phyloP scores from a whole-genome alignment of 352 stramenopile species.

The Phytophthora palmivora region DNA sequence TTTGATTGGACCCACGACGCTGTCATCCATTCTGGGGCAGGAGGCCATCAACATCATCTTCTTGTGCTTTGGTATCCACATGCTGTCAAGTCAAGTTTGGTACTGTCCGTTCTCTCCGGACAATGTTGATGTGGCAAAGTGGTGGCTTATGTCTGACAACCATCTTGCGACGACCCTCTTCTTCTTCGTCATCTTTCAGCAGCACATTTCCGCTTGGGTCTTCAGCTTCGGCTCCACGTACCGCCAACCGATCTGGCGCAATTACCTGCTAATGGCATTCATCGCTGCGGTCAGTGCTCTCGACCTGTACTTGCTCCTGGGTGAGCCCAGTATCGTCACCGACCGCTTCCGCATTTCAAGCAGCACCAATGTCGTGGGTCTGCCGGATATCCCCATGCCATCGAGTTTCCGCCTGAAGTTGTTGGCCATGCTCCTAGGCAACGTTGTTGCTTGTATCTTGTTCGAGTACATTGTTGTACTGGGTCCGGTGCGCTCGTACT shows the following conservation, averaged over 20 bases:
- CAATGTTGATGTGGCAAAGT: constrained; percentile 45
- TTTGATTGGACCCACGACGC: too few species aligned
- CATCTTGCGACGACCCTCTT: constrained; percentile 42
- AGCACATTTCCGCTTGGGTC: constrained; percentile 38
- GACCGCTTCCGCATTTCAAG: constrained; percentile 61
- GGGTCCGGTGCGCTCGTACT: constrained; percentile 43
- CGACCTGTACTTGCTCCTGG: constrained; percentile 55
- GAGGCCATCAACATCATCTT: constrained; percentile 63
- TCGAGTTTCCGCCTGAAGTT: constrained; percentile 46
- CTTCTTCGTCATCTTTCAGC: constrained; percentile 42
- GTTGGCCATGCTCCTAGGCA: constrained; percentile 43
- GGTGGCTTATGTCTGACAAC: constrained; percentile 57
- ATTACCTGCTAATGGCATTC: constrained; percentile 45
- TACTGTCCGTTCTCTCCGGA: constrained; percentile 55
- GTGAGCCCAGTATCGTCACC: constrained; percentile 42
- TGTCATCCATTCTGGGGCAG: constrained; percentile 57
- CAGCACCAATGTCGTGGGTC: too few species aligned
- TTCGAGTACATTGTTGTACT: constrained; percentile 51
- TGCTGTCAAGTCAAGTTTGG: constrained; percentile 38
- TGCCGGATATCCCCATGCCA: constrained; percentile 55
- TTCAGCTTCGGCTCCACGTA: constrained; percentile 61
- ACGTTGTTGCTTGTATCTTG: constrained; percentile 30
- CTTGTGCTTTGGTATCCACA: constrained; percentile 37
- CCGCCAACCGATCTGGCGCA: constrained; percentile 51
- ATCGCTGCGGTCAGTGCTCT: constrained; percentile 28